Base-by-base conservation (phyloP, 306 rosid genomes). In the Vigna nakashimae region DNA sequence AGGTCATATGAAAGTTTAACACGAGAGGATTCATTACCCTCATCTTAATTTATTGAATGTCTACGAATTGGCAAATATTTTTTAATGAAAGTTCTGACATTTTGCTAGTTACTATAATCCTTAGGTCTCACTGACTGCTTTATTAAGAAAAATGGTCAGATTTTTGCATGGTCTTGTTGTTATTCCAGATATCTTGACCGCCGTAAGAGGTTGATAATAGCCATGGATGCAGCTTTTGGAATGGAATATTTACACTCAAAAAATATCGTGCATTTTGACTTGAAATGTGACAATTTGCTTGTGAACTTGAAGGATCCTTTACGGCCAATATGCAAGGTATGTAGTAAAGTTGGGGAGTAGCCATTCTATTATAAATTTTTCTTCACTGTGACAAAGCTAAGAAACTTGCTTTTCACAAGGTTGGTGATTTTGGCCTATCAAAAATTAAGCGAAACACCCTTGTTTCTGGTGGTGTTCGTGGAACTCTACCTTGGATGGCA, bases 141-240 rank as follows among this genome's bases (percentile, higher is more conserved):
- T 68, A 48, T 57, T 16, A 73, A 16, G 69, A 58, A 48, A 78
- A 73, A 51, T 66, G 69, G 30, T 66, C 24, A 72, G 16, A 73
- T 48, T 63, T 65, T 76, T 83, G 76, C 76, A 45, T 76, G 72
- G 38, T 75, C 78, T 79, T 64, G 30, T 78, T 75, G 63, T 78
- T 24, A 14, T 79, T 76, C 79, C 81, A 92, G 97, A 88, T 80
- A 89, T 79, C 96, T 92, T 78, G 98, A 93, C 77, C 93, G 94
- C 34, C 96, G 93, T 76, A 93, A 91, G 88, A 86, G 91, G 85
- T 82, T 93, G 32, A 91, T 93, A 76, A 91, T 93, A 75, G 96
- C 96, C 45, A 93, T 89, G 98, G 98, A 93, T 85, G 94, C 98
- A 69, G 98, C 98, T 69, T 91, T 93, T 79, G 98, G 98, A 79